These are phyloP conservation scores for Gryganskiella cystojenkinii DNA, from an alignment of 192 early-diverging fungal genomes.

Conservation along the genomic window DNA sequence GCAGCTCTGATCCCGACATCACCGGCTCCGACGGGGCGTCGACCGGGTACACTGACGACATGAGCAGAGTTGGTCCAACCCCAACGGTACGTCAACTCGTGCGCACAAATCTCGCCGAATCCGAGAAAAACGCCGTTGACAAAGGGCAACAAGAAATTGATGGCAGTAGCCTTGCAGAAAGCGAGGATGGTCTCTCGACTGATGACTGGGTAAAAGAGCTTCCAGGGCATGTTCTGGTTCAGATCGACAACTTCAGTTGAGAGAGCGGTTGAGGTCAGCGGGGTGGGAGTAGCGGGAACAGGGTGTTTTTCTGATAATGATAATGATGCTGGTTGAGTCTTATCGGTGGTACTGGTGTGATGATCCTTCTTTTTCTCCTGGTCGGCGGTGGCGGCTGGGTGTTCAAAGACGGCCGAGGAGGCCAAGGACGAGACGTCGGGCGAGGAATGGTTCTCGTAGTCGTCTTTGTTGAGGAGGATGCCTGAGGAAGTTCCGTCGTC, in stretches of 20 bases:
- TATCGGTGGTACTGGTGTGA: background rate
- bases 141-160: slow-evolving; percentile 69
- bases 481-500: slow-evolving; percentile 35
- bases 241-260: slow-evolving; percentile 35
- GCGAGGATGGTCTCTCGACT: slow-evolving; percentile 50
- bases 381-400: slow-evolving; percentile 12
- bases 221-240: slow-evolving; percentile 54
- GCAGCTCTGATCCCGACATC: slow-evolving; percentile 34
- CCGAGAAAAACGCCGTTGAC: slow-evolving; percentile 74
- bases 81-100: slow-evolving; percentile 78
- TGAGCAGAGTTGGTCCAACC: slow-evolving; percentile 67
- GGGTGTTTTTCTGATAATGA: background rate
- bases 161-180: slow-evolving; percentile 57
- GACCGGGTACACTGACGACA: slow-evolving; percentile 30
- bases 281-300: background rate
- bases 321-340: background rate
- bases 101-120: slow-evolving; percentile 86
- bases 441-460: slow-evolving; percentile 42
- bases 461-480: slow-evolving; percentile 34
- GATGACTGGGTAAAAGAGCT: slow-evolving; percentile 31
- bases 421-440: slow-evolving; percentile 38
- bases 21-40: slow-evolving; percentile 8
- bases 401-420: slow-evolving; percentile 34
- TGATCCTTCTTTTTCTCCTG: background rate
- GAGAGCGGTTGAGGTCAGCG: slow-evolving; percentile 4